Base-by-base conservation (phyloP, 495 filamentous ascomycete genomes). In the Penicillium ochrochloron region DNA sequence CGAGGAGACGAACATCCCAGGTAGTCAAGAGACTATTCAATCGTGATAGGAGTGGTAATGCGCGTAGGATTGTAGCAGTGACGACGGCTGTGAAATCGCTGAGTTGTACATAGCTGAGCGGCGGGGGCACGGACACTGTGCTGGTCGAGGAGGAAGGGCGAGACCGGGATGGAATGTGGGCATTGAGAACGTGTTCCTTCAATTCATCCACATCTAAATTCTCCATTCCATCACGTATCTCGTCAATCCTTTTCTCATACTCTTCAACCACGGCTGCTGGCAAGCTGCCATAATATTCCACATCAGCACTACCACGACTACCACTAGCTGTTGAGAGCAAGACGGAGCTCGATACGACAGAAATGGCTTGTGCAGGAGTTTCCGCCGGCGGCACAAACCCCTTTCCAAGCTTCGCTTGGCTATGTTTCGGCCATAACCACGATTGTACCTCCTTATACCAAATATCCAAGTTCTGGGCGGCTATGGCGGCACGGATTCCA, bases 31-130 rank as follows among this genome's bases (percentile, higher is more conserved):
- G 74, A 15, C 83, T 82, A 33, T 83, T 87, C 42, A 99, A 76
- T 34, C 84, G 85, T 34, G 89, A 89, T n/a, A 97, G 75, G 48
- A 90, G 87, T 2, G 96, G 95, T 27, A 99, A 82, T 11, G 94
- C 87, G 64, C 94, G 91, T 17, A 99, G 71, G 5, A 93, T 90
- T 19, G 92, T 97, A 25, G 92, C 90, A 27, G 95, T 97, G 46
- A 98, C 84, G 39, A 97, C 81, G 31, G 94, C 89, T 3, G 93
- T 94, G 72, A 97, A 87, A 72, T 96, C 93, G 66, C 93, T 92
- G 75, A 97, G 65, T 65, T 84, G 76, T 53, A 82, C 72, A 82
- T 86, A 73, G 73, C 78, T 73, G 76, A 84, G 84, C 51, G 81
- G 78, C 62, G 85, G 82, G 61, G 81, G 86, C 73, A 78, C 71